Base-by-base conservation (phyloP, 495 filamentous ascomycete species). In the Darksidea phi region DNA sequence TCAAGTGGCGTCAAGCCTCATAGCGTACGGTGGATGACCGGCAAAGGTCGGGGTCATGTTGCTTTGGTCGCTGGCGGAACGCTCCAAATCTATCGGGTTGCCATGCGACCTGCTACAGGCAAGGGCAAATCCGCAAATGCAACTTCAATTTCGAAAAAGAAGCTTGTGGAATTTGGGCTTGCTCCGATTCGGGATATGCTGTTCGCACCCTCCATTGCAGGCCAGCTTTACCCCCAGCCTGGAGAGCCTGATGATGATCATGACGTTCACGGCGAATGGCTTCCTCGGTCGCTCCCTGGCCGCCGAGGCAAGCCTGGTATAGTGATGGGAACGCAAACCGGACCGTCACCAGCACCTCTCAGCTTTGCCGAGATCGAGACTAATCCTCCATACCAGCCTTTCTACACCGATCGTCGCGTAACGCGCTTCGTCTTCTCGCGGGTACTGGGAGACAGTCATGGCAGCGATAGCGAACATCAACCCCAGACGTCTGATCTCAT, bases 291-390 rank as follows among this genome's bases (percentile, higher is more conserved):
- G 7, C 26, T 68, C 6, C 66, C 66, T 20, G 6, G 28, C 41
- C 61, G 61, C 11, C 26, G 48, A 20, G 42, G 45, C 3, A 61
- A 54, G 17, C 15, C 18, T n/a, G 54, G 54, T 21, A 17, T 24
- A 46, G 36, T 18, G 13, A 47, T 21, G 18, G 53, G 26, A 23
- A 56, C 51, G 38, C 54, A 48, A 11, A 25, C 25, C 0, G 28
- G 17, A 11, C n/a, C 46, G 10, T 36, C 52, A 2, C 60, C 52
- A 0, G 67, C 61, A 12, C 59, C 61, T 23, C 73, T 95, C 50
- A 90, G 90, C 4, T 87, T 91, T 64, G 88, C 91, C 1, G 92
- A 97, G 75, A 93, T 96, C 61, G 92, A 97, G 71, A 94, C 91
- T 1, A 94, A 90, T 61, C 86, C 89, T 7, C 87, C 90, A 1